These are phyloP conservation scores for Hygrophorus russula DNA, from an alignment of 768 basidiomycete species.

Conservation along the genomic window DNA sequence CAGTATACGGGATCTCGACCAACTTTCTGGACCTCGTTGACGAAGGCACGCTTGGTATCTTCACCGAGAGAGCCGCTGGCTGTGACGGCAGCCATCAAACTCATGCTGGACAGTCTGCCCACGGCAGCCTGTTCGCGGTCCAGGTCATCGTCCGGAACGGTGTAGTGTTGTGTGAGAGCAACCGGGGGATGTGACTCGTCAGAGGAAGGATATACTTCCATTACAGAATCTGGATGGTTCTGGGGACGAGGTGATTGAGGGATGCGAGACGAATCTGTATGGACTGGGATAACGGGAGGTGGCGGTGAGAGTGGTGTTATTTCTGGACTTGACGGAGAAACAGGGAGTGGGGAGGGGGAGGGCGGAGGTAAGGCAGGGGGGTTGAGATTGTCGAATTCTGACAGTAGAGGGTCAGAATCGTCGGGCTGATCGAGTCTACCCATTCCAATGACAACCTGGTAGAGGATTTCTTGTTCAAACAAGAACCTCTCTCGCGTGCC, in stretches of 20 bases:
- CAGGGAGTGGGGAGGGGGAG: neutral
- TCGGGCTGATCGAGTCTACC: slow-evolving; percentile 48
- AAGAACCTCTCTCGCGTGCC: slow-evolving; percentile 43
- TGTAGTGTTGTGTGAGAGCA: neutral
- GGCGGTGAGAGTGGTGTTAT: too few species aligned
- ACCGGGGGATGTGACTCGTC: neutral
- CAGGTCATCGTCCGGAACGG: slow-evolving; percentile 15
- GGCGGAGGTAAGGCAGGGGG: neutral
- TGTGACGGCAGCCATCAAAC: slow-evolving; percentile 79
- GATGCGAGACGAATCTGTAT: neutral
- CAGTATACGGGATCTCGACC: slow-evolving; percentile 57
- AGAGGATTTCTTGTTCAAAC: slow-evolving; percentile 72
- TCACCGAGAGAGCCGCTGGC: slow-evolving; percentile 53
- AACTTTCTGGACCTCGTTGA: slow-evolving; percentile 63
- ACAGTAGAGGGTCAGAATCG: slow-evolving; percentile 14
- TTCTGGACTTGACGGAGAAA: too few species aligned
- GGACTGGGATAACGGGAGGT: too few species aligned
- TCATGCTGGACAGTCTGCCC: slow-evolving; percentile 87
- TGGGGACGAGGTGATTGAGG: neutral
- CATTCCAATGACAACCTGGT: slow-evolving; percentile 86
- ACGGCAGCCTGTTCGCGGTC: slow-evolving; percentile 63
- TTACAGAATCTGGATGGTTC: neutral
- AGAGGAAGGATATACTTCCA: neutral
- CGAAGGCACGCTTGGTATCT: slow-evolving; percentile 51
- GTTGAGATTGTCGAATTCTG: neutral